Conservation (phyloP, 257 asterid species). For the Solanum virginianum region DNA sequence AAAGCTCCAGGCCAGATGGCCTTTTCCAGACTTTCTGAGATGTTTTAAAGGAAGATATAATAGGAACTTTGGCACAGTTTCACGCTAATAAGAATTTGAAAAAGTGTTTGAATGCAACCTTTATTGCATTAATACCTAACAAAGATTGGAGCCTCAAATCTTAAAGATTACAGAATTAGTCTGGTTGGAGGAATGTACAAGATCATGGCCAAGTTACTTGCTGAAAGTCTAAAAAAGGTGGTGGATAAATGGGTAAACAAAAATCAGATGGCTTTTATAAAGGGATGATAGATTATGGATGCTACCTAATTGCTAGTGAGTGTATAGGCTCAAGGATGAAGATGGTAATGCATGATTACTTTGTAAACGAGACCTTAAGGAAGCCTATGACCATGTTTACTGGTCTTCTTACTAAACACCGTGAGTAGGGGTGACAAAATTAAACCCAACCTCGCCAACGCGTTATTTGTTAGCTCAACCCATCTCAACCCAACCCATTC, state of each 20-base stretch:
- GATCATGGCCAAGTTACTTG: not conserved
- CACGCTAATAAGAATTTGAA: not conserved
- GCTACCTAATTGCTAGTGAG: not conserved
- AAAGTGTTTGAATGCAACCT: not conserved
- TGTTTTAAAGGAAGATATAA: not conserved
- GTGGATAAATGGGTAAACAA: not conserved
- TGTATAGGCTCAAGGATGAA: not conserved
- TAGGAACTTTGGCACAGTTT: not conserved
- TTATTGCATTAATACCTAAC: not conserved
- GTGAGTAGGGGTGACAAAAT: not conserved
- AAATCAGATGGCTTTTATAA: not conserved
- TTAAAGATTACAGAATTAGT: not conserved
- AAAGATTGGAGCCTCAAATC: not conserved
- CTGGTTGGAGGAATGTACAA: not conserved
- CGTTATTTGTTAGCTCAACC: no score
- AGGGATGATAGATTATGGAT: not conserved
- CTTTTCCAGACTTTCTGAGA: not conserved
- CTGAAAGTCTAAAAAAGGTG: not conserved
- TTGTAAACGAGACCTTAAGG: not conserved
- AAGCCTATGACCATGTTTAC: not conserved
- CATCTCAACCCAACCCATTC: no score
- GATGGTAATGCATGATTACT: not conserved
- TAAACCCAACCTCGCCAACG: no score
- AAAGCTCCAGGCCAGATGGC: not conserved
- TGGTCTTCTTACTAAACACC: not conserved